A percentile compares a stretch with the other conserved stretches of the same genome.
Evolutionary conservation across 2,329 filamentous ascomycete species (phyloP).

Genomic region (Neofusicoccum parvum): DNA sequence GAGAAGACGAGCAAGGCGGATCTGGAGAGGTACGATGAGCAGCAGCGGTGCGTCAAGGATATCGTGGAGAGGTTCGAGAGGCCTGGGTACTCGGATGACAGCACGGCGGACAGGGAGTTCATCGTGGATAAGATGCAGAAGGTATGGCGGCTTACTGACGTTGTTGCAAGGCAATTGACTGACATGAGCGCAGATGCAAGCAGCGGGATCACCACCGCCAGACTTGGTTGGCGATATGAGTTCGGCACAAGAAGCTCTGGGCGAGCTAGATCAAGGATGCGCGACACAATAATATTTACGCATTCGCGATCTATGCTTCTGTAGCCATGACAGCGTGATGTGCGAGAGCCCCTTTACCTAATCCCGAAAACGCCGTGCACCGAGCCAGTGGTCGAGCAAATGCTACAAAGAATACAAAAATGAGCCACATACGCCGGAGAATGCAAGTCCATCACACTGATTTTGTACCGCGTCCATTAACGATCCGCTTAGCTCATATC

Average conservation of each 20-base stretch:
- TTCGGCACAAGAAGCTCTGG: slow-evolving; percentile 70
- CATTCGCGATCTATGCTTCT: slow-evolving; percentile 3
- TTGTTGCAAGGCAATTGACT: slow-evolving; percentile 14
- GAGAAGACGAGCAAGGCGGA: slow-evolving; percentile 68
- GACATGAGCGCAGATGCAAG: slow-evolving; percentile 78
- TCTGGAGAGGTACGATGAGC: slow-evolving; percentile 76
- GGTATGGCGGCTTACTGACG: slow-evolving; percentile 55
- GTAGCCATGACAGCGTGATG: not conserved
- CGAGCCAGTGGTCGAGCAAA: not conserved
- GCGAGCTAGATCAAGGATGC: slow-evolving; percentile 61
- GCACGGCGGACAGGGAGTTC: slow-evolving; percentile 80
- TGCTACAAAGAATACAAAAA: slow-evolving; percentile 7
- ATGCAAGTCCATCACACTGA: not conserved
- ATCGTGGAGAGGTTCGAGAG: slow-evolving; percentile 90
- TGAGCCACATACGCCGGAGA: not conserved
- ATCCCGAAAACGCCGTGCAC: not conserved
- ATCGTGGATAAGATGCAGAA: slow-evolving; percentile 98
- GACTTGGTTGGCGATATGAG: slow-evolving; percentile 91
- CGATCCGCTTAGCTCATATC: slow-evolving; percentile 33
- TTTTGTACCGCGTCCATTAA: not conserved
- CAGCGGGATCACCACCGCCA: slow-evolving; percentile 82
- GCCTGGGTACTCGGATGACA: slow-evolving; percentile 77
- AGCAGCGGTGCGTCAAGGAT: slow-evolving; percentile 76
- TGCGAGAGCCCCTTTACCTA: not conserved
- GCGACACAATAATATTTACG: slow-evolving; percentile 57